These are phyloP conservation scores for Annulohypoxylon maeteangense DNA, from an alignment of 495 filamentous ascomycete species.

Conservation along the genomic window DNA sequence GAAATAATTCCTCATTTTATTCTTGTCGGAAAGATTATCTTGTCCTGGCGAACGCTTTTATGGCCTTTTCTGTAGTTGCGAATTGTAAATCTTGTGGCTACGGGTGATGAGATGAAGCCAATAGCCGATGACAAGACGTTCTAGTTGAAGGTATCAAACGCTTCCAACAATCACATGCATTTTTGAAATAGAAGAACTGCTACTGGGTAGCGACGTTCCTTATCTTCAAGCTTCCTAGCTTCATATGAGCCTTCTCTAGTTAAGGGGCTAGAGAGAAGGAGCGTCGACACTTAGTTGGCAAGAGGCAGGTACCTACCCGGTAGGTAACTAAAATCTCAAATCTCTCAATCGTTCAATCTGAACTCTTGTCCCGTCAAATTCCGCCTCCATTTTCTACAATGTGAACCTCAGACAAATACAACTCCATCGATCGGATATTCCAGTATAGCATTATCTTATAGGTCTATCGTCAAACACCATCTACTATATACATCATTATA, in stretches of 20 bases:
- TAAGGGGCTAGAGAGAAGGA: not conserved
- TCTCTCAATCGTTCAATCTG: not conserved
- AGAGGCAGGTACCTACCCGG: too few species aligned
- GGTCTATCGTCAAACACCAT: constrained; percentile 12
- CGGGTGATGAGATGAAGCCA: too few species aligned
- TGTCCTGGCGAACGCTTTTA: too few species aligned
- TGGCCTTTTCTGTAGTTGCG: too few species aligned
- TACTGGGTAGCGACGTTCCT: too few species aligned
- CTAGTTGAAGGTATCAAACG: too few species aligned
- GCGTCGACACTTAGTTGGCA: not conserved
- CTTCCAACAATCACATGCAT: too few species aligned
- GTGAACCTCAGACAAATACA: constrained; percentile 8
- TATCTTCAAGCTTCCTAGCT: not conserved
- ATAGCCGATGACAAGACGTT: too few species aligned
- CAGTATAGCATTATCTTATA: constrained; percentile 14
- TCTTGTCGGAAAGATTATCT: too few species aligned
- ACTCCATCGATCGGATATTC: constrained; percentile 5
- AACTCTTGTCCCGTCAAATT: not conserved
- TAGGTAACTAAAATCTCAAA: not conserved
- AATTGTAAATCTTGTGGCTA: too few species aligned
- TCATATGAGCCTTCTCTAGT: not conserved
- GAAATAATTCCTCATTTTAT: too few species aligned
- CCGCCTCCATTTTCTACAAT: not conserved
- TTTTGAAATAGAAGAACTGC: too few species aligned
- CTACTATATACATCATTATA: constrained; percentile 11